Conservation (phyloP, 768 basidiomycete genomes). For the Leccinum uliginosum region DNA sequence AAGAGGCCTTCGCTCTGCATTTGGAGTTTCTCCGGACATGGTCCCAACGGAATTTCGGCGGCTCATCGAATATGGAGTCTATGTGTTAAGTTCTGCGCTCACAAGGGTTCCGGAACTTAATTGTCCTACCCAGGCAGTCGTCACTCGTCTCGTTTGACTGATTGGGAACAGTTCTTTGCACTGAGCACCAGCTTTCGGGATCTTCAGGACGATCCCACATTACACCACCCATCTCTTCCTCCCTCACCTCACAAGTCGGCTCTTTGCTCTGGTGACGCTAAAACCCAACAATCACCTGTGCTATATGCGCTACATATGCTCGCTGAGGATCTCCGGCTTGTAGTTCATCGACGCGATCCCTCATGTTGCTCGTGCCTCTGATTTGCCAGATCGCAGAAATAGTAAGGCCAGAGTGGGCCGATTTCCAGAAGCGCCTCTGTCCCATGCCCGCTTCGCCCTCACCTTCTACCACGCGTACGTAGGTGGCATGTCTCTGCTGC, state of each 20-base stretch:
- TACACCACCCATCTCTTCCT: slow-evolving; percentile 42
- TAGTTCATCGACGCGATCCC: slow-evolving; percentile 47
- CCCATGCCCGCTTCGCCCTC: slow-evolving; percentile 64
- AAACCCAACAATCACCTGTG: slow-evolving; percentile 45
- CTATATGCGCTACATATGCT: slow-evolving; percentile 80
- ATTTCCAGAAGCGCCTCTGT: slow-evolving; percentile 85
- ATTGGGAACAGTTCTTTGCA: slow-evolving; percentile 49
- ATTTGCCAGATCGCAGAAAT: slow-evolving; percentile 59
- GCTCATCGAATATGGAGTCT: slow-evolving; percentile 36
- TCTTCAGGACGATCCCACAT: slow-evolving; percentile 57
- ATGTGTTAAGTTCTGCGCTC: no score
- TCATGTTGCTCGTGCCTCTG: slow-evolving; percentile 56
- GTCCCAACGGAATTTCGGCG: slow-evolving; percentile 44
- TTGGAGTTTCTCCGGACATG: slow-evolving; percentile 52
- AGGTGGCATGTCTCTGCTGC: slow-evolving; percentile 35
- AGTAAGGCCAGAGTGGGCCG: slow-evolving; percentile 83
- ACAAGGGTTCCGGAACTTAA: no score
- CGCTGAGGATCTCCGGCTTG: slow-evolving; percentile 63
- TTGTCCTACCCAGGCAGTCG: no score
- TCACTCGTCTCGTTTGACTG: slow-evolving; percentile 11
- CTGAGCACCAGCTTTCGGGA: slow-evolving; percentile 40
- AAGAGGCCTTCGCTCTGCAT: slow-evolving; percentile 55
- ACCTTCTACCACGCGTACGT: slow-evolving; percentile 31
- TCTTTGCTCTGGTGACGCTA: slow-evolving; percentile 20
- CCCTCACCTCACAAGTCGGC: slow-evolving; percentile 24